Conservation (phyloP, 139 green algal genomes). For the Raphidocelis subcapitata region DNA sequence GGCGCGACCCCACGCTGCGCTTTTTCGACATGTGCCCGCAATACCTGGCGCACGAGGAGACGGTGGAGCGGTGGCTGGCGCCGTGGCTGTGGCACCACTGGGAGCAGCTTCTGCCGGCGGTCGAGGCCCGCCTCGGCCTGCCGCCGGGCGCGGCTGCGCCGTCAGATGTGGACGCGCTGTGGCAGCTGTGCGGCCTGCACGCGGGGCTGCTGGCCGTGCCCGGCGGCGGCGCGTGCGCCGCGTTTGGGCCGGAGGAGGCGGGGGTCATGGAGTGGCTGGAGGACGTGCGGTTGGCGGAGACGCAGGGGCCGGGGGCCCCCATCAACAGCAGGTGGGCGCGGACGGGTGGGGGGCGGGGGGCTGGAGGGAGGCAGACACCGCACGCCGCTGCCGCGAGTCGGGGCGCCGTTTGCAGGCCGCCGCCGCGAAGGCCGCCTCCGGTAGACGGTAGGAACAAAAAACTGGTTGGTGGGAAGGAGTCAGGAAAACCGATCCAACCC, state of each 20-base stretch:
- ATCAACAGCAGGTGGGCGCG: constrained; percentile 32
- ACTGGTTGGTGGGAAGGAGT: too few relatives aligned
- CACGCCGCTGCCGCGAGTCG: too few relatives aligned
- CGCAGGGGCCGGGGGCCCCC: constrained; percentile 32
- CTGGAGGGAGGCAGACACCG: too few relatives aligned
- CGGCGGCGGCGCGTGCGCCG: constrained; percentile 12
- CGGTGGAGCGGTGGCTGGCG: constrained; percentile 41
- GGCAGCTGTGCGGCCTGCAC: constrained; percentile 53
- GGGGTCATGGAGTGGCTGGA: constrained; percentile 56
- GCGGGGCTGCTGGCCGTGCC: constrained; percentile 30
- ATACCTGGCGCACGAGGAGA: constrained; percentile 42
- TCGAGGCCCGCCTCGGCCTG: constrained; percentile 37
- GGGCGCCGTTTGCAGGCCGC: too few relatives aligned
- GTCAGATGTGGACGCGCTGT: constrained; percentile 54
- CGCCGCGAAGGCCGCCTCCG: too few relatives aligned
- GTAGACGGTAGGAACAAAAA: too few relatives aligned
- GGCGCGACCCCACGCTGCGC: constrained; percentile 47
- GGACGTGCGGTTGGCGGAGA: constrained; percentile 50
- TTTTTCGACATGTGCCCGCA: constrained; percentile 54
- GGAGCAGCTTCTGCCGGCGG: constrained; percentile 17
- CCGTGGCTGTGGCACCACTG: constrained; percentile 38
- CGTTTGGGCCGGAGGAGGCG: constrained; percentile 10
- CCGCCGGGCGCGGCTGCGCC: constrained; percentile 12
- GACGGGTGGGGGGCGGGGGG: too few relatives aligned
- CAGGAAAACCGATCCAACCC: too few relatives aligned